Conservation (phyloP, 768 basidiomycete species). For the Phylloporus rhodoxanthus region DNA sequence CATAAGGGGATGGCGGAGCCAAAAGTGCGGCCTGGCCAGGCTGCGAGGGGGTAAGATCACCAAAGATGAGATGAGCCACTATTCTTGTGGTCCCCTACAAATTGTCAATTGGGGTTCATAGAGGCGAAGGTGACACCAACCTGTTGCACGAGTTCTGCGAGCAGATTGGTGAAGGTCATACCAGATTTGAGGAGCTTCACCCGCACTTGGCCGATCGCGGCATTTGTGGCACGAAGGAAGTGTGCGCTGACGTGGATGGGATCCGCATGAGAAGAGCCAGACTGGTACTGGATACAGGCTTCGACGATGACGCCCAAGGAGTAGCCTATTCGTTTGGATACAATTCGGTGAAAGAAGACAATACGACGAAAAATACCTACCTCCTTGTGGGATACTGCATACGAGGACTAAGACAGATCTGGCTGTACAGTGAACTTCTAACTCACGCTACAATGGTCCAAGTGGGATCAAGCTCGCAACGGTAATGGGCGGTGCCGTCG, state of each 20-base stretch:
- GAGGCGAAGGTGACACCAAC: slow-evolving; percentile 30
- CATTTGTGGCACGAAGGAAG: slow-evolving; percentile 43
- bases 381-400: slow-evolving; percentile 50
- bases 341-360: background rate
- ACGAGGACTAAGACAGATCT: background rate
- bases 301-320: slow-evolving; percentile 50
- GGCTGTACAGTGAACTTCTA: background rate
- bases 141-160: slow-evolving; percentile 53
- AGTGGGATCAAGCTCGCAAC: slow-evolving; percentile 37
- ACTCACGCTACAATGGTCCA: slow-evolving; percentile 45
- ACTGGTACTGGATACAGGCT: slow-evolving; percentile 49
- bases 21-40: slow-evolving; percentile 26
- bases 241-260: slow-evolving; percentile 58
- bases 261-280: slow-evolving; percentile 43
- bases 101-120: background rate
- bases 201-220: slow-evolving; percentile 41
- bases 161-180: slow-evolving; percentile 50
- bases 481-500: slow-evolving; percentile 21
- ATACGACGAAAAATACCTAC: slow-evolving; percentile 22
- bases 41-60: slow-evolving; percentile 35
- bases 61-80: slow-evolving; percentile 53
- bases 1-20: slow-evolving; percentile 50
- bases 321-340: slow-evolving; percentile 41
- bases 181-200: slow-evolving; percentile 46
- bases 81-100: slow-evolving; percentile 42